Evolutionary conservation across 768 basidiomycete genomes (phyloP).

Genomic region (Pholiota molesta): DNA sequence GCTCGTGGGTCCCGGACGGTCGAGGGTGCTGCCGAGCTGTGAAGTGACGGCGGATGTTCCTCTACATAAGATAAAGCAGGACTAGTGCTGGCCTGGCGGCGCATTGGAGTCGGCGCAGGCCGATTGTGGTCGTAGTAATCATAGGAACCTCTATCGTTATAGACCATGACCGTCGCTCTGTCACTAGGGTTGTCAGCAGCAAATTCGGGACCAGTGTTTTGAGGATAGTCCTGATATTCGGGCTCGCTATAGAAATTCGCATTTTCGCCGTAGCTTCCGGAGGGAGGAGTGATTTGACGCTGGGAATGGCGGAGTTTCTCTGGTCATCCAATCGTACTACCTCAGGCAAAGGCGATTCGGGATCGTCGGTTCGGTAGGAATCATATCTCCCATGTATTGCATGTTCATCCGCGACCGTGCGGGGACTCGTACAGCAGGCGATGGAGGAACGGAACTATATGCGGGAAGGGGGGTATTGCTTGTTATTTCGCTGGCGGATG

Average conservation of each 20-base stretch:
- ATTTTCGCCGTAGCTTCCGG: conserved; percentile 17
- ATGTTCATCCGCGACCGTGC: conserved; percentile 14
- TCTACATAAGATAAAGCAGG: conserved; percentile 20
- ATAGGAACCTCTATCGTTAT: conserved; percentile 15
- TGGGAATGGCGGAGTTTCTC: conserved; percentile 23
- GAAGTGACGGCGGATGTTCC: conserved; percentile 16
- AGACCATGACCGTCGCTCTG: conserved; percentile 32
- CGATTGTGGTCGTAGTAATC: conserved; percentile 8
- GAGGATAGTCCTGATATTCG: conserved; percentile 17
- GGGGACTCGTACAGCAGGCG: conserved; percentile 21
- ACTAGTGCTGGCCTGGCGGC: conserved; percentile 20
- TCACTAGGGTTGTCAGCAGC: conserved; percentile 17
- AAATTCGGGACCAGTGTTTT: conserved; percentile 15
- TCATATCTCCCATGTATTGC: conserved; percentile 1
- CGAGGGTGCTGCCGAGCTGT: conserved; percentile 16
- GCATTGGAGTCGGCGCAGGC: conserved; percentile 12
- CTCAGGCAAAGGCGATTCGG: conserved; percentile 22
- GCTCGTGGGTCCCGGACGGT: not conserved
- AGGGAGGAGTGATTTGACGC: conserved; percentile 34
- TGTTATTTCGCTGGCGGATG: conserved; percentile 16
- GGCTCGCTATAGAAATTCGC: conserved; percentile 9
- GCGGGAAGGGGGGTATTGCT: conserved; percentile 29
- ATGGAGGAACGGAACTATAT: conserved; percentile 36
- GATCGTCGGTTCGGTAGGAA: conserved; percentile 22
- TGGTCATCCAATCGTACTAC: conserved; percentile 25